Evolutionary conservation across 768 basidiomycete genomes (phyloP).

Genomic region (Trametes sanguinea): DNA sequence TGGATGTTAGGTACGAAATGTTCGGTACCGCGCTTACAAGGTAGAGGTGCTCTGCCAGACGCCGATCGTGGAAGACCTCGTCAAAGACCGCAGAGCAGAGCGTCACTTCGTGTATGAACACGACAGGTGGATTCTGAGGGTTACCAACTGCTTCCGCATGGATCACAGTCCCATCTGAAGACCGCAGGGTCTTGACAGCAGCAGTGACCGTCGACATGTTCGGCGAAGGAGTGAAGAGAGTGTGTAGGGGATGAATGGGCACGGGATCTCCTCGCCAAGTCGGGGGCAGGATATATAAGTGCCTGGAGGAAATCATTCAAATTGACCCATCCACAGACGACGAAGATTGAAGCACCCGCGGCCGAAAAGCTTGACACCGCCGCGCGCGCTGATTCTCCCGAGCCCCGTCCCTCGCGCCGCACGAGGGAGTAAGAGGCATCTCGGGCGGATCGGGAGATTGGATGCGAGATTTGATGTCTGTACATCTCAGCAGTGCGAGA

Average conservation of each 20-base stretch:
- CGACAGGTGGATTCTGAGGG: constrained; percentile 23
- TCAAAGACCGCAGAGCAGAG: constrained; percentile 24
- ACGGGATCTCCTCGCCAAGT: background rate
- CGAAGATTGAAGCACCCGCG: constrained; percentile 7
- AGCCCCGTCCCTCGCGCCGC: background rate
- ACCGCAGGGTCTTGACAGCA: constrained; percentile 19
- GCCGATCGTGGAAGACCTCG: constrained; percentile 21
- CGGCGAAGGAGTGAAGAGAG: background rate
- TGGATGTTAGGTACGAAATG: background rate
- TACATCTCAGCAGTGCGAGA: background rate
- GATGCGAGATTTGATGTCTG: constrained; percentile 10
- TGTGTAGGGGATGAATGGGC: background rate
- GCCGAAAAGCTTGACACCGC: constrained; percentile 10
- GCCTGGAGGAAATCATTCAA: constrained; percentile 14
- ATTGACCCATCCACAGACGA: constrained; percentile 2
- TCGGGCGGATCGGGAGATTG: constrained; percentile 19
- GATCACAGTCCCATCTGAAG: constrained; percentile 27
- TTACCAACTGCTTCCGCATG: constrained; percentile 30
- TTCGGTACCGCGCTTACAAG: constrained; percentile 16
- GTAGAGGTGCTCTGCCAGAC: constrained; percentile 22
- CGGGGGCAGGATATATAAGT: constrained; percentile 11
- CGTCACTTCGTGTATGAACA: constrained; percentile 28
- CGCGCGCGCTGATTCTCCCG: constrained; percentile 10
- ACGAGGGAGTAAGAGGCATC: constrained; percentile 1
- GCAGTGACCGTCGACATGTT: constrained; percentile 3